Evolutionary conservation across 148 eudicot genomes (phyloP).

Genomic region (Fagopyrum esculentum): DNA sequence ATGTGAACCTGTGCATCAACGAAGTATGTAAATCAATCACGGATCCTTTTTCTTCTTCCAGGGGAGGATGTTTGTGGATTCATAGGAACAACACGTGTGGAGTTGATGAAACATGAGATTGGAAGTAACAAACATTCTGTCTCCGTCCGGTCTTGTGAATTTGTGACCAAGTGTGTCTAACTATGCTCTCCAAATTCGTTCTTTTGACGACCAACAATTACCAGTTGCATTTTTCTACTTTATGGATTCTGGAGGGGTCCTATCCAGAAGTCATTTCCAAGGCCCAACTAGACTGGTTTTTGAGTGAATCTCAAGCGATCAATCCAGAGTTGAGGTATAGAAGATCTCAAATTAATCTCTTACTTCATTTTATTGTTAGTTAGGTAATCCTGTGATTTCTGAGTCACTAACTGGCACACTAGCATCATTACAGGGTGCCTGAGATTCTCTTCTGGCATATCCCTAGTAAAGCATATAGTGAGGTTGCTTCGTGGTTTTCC

Average conservation of each 20-base stretch:
- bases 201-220: slow-evolving; percentile 30
- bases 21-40: background rate
- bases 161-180: slow-evolving; percentile 91
- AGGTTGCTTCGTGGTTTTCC: no score
- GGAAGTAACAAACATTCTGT: slow-evolving; percentile 30
- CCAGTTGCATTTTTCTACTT: no score
- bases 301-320: slow-evolving; percentile 43
- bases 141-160: slow-evolving; percentile 46
- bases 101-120: no score
- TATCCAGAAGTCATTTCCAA: slow-evolving; percentile 80
- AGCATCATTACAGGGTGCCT: slow-evolving; percentile 29
- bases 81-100: slow-evolving; percentile 59
- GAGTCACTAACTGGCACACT: slow-evolving; percentile 9
- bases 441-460: no score
- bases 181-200: slow-evolving; percentile 52
- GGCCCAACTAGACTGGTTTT: slow-evolving; percentile 73
- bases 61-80: slow-evolving; percentile 51
- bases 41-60: slow-evolving; percentile 6
- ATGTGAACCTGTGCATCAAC: background rate
- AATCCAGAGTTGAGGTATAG: slow-evolving; percentile 69
- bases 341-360: background rate
- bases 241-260: slow-evolving; percentile 92
- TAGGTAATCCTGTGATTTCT: background rate
- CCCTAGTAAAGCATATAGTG: no score
- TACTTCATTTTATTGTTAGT: background rate